Evolutionary conservation across 2,329 filamentous ascomycete genomes (phyloP).

Genomic region (Escovopsis weberi): DNA sequence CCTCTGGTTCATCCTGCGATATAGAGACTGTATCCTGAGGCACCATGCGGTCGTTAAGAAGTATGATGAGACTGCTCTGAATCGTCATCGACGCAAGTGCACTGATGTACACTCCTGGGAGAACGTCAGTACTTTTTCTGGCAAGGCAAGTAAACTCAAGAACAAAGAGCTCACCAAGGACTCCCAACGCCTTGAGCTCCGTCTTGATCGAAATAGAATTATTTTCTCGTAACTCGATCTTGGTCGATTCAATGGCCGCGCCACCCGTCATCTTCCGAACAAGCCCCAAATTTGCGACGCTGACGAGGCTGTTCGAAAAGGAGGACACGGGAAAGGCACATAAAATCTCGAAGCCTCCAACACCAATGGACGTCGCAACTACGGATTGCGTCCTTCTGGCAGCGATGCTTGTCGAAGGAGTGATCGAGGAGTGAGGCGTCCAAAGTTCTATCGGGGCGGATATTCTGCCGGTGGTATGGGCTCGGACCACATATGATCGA

Average conservation of each 20-base stretch:
- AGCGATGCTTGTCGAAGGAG: conserved; percentile 35
- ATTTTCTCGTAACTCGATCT: conserved; percentile 37
- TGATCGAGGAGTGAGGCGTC: conserved; percentile 12
- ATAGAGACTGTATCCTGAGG: conserved; percentile 50
- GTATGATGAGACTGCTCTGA: conserved; percentile 54
- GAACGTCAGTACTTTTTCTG: neutral
- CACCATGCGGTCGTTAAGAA: conserved; percentile 57
- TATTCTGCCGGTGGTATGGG: conserved; percentile 52
- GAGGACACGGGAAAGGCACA: conserved; percentile 53
- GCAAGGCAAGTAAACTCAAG: neutral
- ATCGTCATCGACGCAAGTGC: conserved; percentile 46
- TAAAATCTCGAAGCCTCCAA: conserved; percentile 66
- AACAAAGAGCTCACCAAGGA: conserved; percentile 35
- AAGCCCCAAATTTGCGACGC: conserved; percentile 60
- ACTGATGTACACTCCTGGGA: conserved; percentile 58
- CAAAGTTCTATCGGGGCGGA: conserved; percentile 34
- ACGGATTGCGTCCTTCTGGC: too few relatives aligned
- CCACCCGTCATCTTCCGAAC: conserved; percentile 81
- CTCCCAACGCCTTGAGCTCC: conserved; percentile 66
- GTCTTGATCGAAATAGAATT: conserved; percentile 51
- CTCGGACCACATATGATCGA: conserved; percentile 55
- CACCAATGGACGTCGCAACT: conserved; percentile 38
- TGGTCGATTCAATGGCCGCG: conserved; percentile 56
- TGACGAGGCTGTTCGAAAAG: conserved; percentile 21
- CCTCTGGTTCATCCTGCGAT: conserved; percentile 33